Evolutionary conservation across 2,329 filamentous ascomycete species (phyloP).

Genomic region (Xylaria sp.): DNA sequence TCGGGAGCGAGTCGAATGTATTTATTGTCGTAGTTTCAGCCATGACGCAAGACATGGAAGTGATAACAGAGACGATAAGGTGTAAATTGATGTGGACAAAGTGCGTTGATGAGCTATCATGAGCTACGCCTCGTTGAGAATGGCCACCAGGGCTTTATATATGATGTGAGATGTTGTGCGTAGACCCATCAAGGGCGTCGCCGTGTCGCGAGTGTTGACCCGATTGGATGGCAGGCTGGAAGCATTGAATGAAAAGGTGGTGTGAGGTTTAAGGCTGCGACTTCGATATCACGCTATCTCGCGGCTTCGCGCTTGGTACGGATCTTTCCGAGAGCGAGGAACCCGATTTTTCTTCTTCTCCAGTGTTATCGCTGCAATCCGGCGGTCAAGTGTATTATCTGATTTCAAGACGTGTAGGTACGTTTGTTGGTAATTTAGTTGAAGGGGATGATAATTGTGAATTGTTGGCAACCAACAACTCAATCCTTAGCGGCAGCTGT

Average conservation of each 20-base stretch:
- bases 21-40: constrained; percentile 36
- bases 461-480: too few relatives aligned
- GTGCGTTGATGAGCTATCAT: constrained; percentile 36
- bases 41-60: constrained; percentile 46
- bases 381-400: constrained; percentile 2
- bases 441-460: too few relatives aligned
- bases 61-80: constrained; percentile 18
- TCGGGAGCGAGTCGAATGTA: constrained; percentile 50
- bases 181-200: constrained; percentile 13
- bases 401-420: background rate
- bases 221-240: constrained; percentile 8
- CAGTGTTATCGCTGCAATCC: background rate
- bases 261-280: constrained; percentile 33
- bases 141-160: constrained; percentile 26
- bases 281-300: constrained; percentile 28
- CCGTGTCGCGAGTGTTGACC: background rate
- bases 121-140: background rate
- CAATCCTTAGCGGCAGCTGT: too few relatives aligned
- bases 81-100: constrained; percentile 32
- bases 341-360: background rate
- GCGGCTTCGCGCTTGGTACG: constrained; percentile 20
- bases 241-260: constrained; percentile 18
- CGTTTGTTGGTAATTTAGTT: too few relatives aligned
- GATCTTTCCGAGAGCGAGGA: constrained; percentile 21
- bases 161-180: constrained; percentile 10